Conservation (phyloP, 352 stramenopile species). For the Phytophthora tentaculata region DNA sequence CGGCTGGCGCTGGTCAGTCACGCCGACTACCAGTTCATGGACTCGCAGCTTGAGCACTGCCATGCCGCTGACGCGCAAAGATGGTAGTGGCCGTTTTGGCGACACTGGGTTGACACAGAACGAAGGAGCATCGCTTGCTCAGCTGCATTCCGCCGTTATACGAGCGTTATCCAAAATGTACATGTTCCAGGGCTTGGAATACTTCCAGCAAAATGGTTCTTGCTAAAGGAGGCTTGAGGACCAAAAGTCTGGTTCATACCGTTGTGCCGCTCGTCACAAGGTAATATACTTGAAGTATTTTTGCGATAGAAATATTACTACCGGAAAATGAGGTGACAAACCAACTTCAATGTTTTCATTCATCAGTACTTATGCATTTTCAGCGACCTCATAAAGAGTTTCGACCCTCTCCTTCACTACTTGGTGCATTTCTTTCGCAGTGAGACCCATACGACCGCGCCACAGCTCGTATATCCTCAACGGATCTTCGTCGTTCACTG, state of each 20-base stretch:
- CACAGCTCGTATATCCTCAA: constrained; percentile 60
- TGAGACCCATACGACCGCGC: constrained; percentile 67
- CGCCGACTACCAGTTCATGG: neutral
- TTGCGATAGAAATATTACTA: neutral
- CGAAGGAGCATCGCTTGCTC: neutral
- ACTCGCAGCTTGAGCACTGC: constrained; percentile 7
- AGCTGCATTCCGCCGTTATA: constrained; percentile 3
- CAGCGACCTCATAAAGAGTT: constrained; percentile 8
- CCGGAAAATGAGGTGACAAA: neutral
- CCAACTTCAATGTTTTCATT: neutral
- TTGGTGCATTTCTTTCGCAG: constrained; percentile 57
- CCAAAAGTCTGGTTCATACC: constrained; percentile 8
- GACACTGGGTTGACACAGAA: constrained; percentile 18
- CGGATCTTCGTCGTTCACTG: constrained; percentile 48
- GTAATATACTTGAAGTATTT: no score
- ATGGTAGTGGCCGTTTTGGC: neutral
- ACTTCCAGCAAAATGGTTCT: neutral
- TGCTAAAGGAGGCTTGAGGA: neutral
- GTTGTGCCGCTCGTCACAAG: constrained; percentile 4
- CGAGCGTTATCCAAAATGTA: neutral
- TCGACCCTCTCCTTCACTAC: constrained; percentile 40
- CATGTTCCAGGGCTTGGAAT: neutral
- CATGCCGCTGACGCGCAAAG: neutral
- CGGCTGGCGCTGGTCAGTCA: constrained; percentile 12
- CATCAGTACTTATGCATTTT: constrained; percentile 18